These are phyloP conservation scores for Puccinellia tenuiflora DNA, from an alignment of 176 grass and related monocot species.

Conservation along the genomic window DNA sequence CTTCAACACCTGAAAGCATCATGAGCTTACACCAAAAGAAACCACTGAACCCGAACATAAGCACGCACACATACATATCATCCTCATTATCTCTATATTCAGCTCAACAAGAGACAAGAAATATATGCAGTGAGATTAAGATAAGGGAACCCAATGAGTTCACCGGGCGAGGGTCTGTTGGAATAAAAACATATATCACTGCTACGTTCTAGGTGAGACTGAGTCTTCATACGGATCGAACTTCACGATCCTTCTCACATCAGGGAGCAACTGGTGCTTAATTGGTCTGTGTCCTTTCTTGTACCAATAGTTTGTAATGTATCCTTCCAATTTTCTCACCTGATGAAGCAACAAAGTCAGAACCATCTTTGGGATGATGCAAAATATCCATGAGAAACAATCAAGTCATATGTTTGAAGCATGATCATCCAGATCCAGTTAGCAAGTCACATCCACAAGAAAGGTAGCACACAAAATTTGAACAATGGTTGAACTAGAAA, in stretches of 20 bases:
- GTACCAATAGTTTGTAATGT: conserved; percentile 47
- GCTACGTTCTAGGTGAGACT: conserved; percentile 14
- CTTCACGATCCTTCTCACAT: conserved; percentile 36
- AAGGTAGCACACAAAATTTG: neutral
- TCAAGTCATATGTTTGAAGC: neutral
- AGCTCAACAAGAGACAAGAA: neutral
- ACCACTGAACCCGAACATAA: neutral
- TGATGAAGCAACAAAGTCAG: conserved; percentile 21
- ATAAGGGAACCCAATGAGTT: neutral
- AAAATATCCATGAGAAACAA: conserved; percentile 1
- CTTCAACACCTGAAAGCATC: neutral
- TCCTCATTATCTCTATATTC: conserved; percentile 8
- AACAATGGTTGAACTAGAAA: neutral
- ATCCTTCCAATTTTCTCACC: conserved; percentile 59
- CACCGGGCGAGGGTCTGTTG: neutral
- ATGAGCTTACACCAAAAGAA: neutral
- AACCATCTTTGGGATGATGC: neutral
- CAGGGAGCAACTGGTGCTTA: conserved; percentile 44
- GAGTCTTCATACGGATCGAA: conserved; percentile 37
- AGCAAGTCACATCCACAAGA: neutral
- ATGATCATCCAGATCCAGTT: neutral
- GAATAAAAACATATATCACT: neutral
- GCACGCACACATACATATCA: neutral
- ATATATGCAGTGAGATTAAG: neutral
- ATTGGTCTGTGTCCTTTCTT: conserved; percentile 43